Conservation (phyloP, 176 grass and related monocot species). For the Triticum urartu region DNA sequence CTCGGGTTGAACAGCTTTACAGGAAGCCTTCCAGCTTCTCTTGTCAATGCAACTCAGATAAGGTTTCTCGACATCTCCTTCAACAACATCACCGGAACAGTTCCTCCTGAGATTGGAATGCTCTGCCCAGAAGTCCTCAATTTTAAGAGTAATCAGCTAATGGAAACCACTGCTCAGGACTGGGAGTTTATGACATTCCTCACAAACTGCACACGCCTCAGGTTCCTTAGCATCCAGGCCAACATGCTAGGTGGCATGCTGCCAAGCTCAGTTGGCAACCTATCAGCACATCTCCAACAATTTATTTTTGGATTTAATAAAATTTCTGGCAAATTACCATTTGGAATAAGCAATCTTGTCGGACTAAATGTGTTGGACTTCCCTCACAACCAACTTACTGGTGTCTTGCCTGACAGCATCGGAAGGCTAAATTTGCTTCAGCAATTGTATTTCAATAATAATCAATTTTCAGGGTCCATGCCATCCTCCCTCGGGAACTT, state of each 20-base stretch:
- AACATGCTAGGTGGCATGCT: conserved; percentile 32
- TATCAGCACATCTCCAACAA: conserved; percentile 31
- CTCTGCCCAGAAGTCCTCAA: conserved; percentile 30
- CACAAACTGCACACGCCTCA: background rate
- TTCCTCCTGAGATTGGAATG: conserved; percentile 37
- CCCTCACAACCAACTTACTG: conserved; percentile 1
- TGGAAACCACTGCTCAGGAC: too few species aligned
- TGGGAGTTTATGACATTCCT: too few species aligned
- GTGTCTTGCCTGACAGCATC: conserved; percentile 33
- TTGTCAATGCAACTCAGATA: conserved; percentile 38
- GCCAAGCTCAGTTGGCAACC: conserved; percentile 28
- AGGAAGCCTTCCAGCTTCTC: conserved; percentile 32
- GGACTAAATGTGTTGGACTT: conserved; percentile 4
- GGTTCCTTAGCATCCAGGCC: conserved; percentile 8
- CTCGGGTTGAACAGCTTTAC: conserved; percentile 31
- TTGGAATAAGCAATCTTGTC: too few species aligned
- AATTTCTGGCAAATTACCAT: too few species aligned
- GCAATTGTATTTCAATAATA: too few species aligned
- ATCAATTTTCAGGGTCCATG: too few species aligned
- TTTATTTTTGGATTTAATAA: background rate
- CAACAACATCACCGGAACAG: conserved; percentile 42
- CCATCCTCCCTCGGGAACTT: too few species aligned
- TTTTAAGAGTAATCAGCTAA: background rate
- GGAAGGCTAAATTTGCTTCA: conserved; percentile 30
- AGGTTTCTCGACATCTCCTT: conserved; percentile 17